Evolutionary conservation across 2,329 filamentous ascomycete genomes (phyloP), one percentile per base, ranked within the genome.

Genomic region (Calonectria montana): DNA sequence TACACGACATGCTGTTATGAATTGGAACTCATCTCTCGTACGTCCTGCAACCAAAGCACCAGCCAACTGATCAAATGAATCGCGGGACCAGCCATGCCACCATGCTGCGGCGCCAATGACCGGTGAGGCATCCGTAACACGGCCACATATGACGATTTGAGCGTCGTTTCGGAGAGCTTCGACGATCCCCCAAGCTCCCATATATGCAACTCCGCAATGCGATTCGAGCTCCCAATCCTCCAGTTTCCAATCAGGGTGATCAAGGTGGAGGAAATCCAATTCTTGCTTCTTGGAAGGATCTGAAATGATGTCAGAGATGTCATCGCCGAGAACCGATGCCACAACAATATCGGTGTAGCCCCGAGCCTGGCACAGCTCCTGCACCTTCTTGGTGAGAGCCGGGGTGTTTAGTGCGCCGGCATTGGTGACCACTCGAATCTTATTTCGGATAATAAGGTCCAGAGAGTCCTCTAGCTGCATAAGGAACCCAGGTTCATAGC

Each of bases 21-120:
- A n/a, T 21, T 21, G 18, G 25, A 45, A 45, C 57, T 43, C 39
- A 62, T 62, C 39, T 27, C 13, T 29, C 57, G 23, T 62, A 62
- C 57, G 87, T 1, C 87, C 88, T 0, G 87, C 87, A 4, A 90
- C 78, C 0, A 90, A 77, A 0, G 87, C 82, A 0, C 86, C 86
- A 0, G 89, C 89, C 5, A 91, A 81, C 21, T 82, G 75, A 70
- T 91, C 85, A 23, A 86, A 88, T 27, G 87, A 83, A 0, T 81
- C 83, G 18, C 50, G 23, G n/a, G 23, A 13, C 64, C 64, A 91
- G 1, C 83, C 81, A 65, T 91, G 85, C 86, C 88, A 91, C 81
- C 84, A 91, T 76, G 86, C 86, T 0, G 89, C 89, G 0, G 88
- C 88, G 0, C 87, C 89, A 69, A 91, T 89, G 0, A 90, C 88